phyloP scores from a whole-genome alignment of 140 eudicot species.

The Bidens hawaiensis region DNA sequence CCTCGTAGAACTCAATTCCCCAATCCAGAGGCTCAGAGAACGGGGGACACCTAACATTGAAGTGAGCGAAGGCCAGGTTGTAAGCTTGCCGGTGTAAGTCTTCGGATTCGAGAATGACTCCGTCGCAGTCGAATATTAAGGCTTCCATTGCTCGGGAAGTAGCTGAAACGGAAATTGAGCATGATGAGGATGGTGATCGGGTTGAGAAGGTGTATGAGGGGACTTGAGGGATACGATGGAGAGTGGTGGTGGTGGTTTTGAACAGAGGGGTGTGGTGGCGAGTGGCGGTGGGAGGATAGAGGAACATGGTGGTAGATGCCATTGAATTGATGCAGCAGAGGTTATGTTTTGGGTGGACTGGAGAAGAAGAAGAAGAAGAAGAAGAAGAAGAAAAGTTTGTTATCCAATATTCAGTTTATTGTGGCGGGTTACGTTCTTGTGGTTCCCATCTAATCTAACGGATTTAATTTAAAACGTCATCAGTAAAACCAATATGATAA shows the following conservation, averaged over 20 bases:
- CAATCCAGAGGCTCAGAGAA: slow-evolving; percentile 53
- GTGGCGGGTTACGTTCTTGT: background rate
- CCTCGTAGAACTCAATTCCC: slow-evolving; percentile 74
- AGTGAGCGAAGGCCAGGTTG: slow-evolving; percentile 83
- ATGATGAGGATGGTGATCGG: background rate
- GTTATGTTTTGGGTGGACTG: background rate
- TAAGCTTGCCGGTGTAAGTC: slow-evolving; percentile 94
- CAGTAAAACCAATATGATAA: no score
- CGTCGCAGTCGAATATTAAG: slow-evolving; percentile 91
- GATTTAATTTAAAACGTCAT: no score
- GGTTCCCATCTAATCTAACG: background rate
- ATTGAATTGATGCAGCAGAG: slow-evolving; percentile 22
- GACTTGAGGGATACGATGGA: slow-evolving; percentile 18
- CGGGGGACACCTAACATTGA: slow-evolving; percentile 68
- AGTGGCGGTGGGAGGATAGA: slow-evolving; percentile 31
- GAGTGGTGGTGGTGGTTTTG: slow-evolving; percentile 23
- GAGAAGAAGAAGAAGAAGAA: no score
- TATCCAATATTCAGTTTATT: background rate
- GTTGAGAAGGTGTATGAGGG: slow-evolving; percentile 10
- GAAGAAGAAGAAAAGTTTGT: background rate
- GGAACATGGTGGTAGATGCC: slow-evolving; percentile 43
- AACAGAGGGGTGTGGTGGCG: slow-evolving; percentile 19
- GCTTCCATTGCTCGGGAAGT: slow-evolving; percentile 59
- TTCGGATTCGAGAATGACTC: slow-evolving; percentile 93
- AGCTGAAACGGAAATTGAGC: slow-evolving; percentile 20